These are phyloP conservation scores for Arabidopsis hybrid DNA, from an alignment of 441 rosid genomes.

Conservation along the genomic window DNA sequence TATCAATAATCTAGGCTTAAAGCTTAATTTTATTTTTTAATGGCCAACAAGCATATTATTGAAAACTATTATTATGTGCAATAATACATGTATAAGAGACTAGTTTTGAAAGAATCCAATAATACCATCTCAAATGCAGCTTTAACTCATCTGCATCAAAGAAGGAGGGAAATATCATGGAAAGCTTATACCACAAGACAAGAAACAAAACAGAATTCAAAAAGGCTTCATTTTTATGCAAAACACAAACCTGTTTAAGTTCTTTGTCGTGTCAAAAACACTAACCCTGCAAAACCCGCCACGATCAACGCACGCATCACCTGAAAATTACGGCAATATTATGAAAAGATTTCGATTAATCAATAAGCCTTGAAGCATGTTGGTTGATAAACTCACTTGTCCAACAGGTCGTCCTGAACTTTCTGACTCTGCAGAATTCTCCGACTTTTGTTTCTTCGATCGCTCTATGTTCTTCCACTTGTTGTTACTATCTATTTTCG, in stretches of 20 bases:
- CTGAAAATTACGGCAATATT: constrained; percentile 44
- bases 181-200: constrained; percentile 27
- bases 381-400: constrained; percentile 51
- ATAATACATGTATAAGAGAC: background rate
- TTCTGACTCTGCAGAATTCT: constrained; percentile 50
- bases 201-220: constrained; percentile 18
- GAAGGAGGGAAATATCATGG: background rate
- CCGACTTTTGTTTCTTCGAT: constrained; percentile 40
- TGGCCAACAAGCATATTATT: constrained; percentile 1
- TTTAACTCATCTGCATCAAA: constrained; percentile 30
- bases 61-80: background rate
- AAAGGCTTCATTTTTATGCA: background rate
- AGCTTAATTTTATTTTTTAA: background rate
- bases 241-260: constrained; percentile 49
- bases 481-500: constrained; percentile 31
- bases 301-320: constrained; percentile 68
- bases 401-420: constrained; percentile 56
- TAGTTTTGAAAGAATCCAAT: constrained; percentile 22
- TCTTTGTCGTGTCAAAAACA: constrained; percentile 75
- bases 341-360: background rate
- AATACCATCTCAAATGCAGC: constrained; percentile 30
- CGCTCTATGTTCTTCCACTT: constrained; percentile 45
- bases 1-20: background rate
- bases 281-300: constrained; percentile 82
- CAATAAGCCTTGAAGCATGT: background rate